These are phyloP conservation scores for Kwoniella dendrophila DNA, from an alignment of 768 basidiomycete species.

Conservation along the genomic window DNA sequence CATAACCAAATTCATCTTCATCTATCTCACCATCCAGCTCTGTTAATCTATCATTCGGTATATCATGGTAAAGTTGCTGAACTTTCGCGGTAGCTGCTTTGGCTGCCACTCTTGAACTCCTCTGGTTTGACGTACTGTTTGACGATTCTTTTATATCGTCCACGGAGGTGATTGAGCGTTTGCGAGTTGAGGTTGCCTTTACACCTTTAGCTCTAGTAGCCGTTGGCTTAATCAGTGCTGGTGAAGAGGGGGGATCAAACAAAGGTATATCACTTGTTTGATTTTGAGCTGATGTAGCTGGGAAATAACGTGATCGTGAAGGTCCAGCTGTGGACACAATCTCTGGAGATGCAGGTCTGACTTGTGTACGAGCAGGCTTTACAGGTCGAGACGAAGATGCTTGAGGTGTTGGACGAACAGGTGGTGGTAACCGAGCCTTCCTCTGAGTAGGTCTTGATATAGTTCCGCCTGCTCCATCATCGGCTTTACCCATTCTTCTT, in stretches of 20 bases:
- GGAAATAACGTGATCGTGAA: not conserved
- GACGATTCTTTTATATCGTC: not conserved
- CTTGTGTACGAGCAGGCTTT: not conserved
- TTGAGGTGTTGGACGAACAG: conserved; percentile 8
- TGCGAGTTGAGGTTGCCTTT: not conserved
- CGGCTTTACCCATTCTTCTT: conserved; percentile 66
- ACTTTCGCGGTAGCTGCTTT: conserved; percentile 8
- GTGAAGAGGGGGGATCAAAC: conserved; percentile 7
- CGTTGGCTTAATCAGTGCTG: conserved; percentile 5
- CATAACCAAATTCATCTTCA: conserved; percentile 21
- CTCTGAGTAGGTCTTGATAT: conserved; percentile 5
- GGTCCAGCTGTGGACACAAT: conserved; percentile 2
- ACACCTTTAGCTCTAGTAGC: not conserved
- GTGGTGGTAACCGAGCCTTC: not conserved
- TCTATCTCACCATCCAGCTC: conserved; percentile 13
- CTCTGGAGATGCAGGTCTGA: not conserved
- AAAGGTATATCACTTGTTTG: not conserved
- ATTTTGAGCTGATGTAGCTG: not conserved
- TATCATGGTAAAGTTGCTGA: conserved; percentile 9
- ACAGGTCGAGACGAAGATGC: not conserved
- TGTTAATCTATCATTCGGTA: conserved; percentile 3
- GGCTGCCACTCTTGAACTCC: conserved; percentile 12
- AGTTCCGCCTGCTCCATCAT: not conserved
- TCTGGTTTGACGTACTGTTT: not conserved
- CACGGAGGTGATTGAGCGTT: not conserved